These are phyloP conservation scores for Chalciporus piperatoides DNA, from an alignment of 1,284 basidiomycete species.

Conservation along the genomic window DNA sequence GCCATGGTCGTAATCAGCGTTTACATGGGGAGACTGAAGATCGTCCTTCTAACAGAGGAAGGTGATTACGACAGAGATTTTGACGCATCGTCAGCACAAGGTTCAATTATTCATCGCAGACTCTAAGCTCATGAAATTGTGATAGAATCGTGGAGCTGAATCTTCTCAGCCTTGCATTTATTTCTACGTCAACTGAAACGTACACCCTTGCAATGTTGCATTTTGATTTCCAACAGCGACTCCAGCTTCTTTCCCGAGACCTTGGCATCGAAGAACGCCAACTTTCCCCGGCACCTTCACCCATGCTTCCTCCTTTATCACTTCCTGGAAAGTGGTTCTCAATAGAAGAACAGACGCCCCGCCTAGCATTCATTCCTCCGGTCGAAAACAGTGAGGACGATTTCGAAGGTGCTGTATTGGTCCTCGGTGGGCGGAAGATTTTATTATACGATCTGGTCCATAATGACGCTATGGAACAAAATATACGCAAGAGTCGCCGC, in stretches of 20 bases:
- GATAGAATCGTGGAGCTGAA: constrained; percentile 72
- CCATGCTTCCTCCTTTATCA: constrained; percentile 47
- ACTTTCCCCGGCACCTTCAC: constrained; percentile 50
- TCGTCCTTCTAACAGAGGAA: constrained; percentile 48
- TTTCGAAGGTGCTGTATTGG: constrained; percentile 62
- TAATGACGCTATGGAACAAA: constrained; percentile 45
- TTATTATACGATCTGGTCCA: constrained; percentile 55
- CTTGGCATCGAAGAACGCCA: constrained; percentile 47
- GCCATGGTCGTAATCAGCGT: constrained; percentile 57
- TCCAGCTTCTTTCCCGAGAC: constrained; percentile 61
- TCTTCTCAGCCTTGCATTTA: constrained; percentile 66
- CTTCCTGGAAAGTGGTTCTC: constrained; percentile 30
- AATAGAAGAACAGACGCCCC: constrained; percentile 29
- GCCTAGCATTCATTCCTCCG: constrained; percentile 24
- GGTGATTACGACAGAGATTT: constrained; percentile 53
- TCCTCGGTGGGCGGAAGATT: constrained; percentile 62
- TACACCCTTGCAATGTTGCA: constrained; percentile 66
- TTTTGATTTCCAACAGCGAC: constrained; percentile 56
- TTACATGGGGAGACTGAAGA: constrained; percentile 65
- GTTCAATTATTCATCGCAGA: neutral
- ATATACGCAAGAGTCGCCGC: constrained; percentile 49
- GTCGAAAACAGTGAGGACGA: constrained; percentile 27
- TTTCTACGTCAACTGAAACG: constrained; percentile 45
- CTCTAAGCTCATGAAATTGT: constrained; percentile 8
- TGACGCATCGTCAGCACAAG: constrained; percentile 57